phyloP scores from a whole-genome alignment of 2,329 filamentous ascomycete genomes.

The Paraphaeosphaeria minitans region DNA sequence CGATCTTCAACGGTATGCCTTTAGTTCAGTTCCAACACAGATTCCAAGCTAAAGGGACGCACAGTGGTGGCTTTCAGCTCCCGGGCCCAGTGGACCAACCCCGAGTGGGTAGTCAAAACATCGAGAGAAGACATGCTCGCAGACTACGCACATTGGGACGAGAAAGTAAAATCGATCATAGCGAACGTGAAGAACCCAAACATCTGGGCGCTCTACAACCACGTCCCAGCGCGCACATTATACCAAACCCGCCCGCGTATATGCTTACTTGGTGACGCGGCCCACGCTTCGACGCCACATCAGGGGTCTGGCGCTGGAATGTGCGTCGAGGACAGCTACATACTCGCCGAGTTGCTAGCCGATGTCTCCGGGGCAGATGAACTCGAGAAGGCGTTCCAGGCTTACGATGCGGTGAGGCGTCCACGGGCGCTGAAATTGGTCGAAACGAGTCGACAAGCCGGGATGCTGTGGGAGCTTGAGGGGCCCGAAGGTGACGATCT shows the following conservation, averaged over 20 bases:
- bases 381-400: constrained; percentile 43
- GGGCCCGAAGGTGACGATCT: constrained; percentile 40
- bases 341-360: constrained; percentile 49
- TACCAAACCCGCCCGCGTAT: constrained; percentile 39
- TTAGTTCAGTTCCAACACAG: neutral
- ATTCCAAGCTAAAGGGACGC: neutral
- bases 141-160: constrained; percentile 32
- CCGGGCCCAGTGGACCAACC: constrained; percentile 23
- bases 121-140: constrained; percentile 32
- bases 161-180: constrained; percentile 26
- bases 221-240: constrained; percentile 51
- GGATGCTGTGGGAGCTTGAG: constrained; percentile 49
- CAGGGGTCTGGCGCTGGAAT: constrained; percentile 61
- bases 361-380: constrained; percentile 16
- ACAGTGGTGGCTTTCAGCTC: constrained; percentile 38
- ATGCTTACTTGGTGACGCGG: constrained; percentile 61
- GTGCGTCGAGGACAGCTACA: constrained; percentile 60
- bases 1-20: constrained; percentile 57
- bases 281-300: constrained; percentile 60
- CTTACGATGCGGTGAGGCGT: constrained; percentile 47
- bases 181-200: constrained; percentile 52
- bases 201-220: constrained; percentile 56
- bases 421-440: constrained; percentile 49
- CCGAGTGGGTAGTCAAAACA: constrained; percentile 35
- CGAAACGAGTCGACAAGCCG: constrained; percentile 46